Conservation (phyloP, 108 stramenopile species). For the Skeletonema tropicum region DNA sequence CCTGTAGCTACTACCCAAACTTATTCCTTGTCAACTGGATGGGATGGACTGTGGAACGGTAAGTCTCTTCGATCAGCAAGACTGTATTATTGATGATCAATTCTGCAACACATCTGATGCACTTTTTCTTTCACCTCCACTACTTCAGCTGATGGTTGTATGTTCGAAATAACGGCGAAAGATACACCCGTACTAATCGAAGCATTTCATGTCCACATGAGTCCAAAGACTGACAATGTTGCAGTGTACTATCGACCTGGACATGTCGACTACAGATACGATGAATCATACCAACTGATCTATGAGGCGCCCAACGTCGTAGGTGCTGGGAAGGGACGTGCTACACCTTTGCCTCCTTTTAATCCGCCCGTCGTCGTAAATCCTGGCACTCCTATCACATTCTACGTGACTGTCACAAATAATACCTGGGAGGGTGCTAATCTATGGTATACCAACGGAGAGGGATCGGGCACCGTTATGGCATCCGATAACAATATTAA, state of each 20-base stretch:
- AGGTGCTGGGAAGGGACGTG: neutral
- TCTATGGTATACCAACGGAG: neutral
- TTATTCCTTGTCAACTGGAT: neutral
- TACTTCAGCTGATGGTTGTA: neutral
- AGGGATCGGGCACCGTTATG: neutral
- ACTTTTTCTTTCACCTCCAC: neutral
- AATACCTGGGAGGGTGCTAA: neutral
- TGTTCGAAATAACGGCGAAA: neutral
- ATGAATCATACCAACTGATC: neutral
- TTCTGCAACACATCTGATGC: neutral
- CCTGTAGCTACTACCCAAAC: too few relatives aligned
- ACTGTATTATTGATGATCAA: neutral
- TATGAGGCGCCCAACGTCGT: neutral
- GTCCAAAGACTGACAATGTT: neutral
- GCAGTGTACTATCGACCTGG: neutral
- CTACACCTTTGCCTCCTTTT: neutral
- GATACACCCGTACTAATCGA: neutral
- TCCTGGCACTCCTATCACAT: neutral
- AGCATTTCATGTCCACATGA: neutral
- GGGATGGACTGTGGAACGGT: neutral
- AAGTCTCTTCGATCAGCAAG: neutral
- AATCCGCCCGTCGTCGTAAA: neutral
- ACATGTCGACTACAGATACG: neutral
- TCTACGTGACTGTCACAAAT: neutral
- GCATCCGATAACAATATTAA: constrained; percentile 3